Evolutionary conservation across 1,284 basidiomycete species (phyloP).

Genomic region (Tylopilus sp.): DNA sequence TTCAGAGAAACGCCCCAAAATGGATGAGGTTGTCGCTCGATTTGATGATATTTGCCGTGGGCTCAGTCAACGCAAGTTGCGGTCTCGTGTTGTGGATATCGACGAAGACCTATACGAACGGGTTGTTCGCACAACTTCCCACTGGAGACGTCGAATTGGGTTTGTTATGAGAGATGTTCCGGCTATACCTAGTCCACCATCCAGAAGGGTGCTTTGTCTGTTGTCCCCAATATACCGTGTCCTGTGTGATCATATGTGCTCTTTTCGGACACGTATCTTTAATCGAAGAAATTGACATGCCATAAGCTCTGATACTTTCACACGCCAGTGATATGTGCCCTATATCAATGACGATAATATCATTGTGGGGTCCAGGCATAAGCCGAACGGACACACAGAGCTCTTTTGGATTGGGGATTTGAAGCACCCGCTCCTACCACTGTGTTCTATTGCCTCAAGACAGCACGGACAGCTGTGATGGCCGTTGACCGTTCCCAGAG

Average conservation of each 20-base stretch:
- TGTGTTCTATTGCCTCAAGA: no score
- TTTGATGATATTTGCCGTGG: slow-evolving; percentile 27
- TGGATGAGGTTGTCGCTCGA: slow-evolving; percentile 35
- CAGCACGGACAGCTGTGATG: not conserved
- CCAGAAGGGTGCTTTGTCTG: not conserved
- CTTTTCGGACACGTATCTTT: no score
- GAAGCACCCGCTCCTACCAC: no score
- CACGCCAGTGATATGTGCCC: no score
- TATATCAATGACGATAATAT: no score
- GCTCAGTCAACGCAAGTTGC: slow-evolving; percentile 29
- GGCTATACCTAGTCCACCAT: slow-evolving; percentile 5
- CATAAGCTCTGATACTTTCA: no score
- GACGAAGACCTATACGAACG: slow-evolving; percentile 8
- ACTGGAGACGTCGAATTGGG: slow-evolving; percentile 20
- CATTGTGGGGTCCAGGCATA: no score
- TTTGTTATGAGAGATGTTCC: slow-evolving; percentile 8
- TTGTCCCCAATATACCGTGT: no score
- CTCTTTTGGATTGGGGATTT: no score
- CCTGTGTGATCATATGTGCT: no score
- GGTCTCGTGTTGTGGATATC: slow-evolving; percentile 15
- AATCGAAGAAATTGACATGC: no score
- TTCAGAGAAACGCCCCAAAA: slow-evolving; percentile 35
- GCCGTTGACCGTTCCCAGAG: not conserved
- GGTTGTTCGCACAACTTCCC: not conserved
- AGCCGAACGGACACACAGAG: no score